phyloP scores from a whole-genome alignment of 768 basidiomycete genomes.

The Rhodotorula babjevae region DNA sequence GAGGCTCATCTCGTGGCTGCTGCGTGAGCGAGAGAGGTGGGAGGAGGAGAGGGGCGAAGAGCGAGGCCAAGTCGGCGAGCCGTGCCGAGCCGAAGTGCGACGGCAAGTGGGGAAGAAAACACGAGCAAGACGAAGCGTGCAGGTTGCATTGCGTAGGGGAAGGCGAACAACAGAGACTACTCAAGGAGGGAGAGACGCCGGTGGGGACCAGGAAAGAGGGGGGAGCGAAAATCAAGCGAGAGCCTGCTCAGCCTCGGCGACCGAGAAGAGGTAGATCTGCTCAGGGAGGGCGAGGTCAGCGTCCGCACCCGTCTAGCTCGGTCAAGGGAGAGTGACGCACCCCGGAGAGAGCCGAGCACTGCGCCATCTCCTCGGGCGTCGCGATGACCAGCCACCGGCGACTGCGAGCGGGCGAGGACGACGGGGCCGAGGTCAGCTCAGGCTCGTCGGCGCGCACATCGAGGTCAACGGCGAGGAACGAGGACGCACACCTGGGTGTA shows the following conservation, averaged over 20 bases:
- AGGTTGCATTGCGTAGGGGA: too few relatives aligned
- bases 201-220: too few relatives aligned
- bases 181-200: too few relatives aligned
- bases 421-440: too few relatives aligned
- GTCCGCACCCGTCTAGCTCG: too few relatives aligned
- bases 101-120: too few relatives aligned
- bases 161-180: too few relatives aligned
- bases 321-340: neutral
- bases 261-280: neutral
- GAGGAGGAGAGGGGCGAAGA: neutral
- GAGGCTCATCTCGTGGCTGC: neutral
- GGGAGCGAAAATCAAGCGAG: neutral
- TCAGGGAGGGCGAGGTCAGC: too few relatives aligned
- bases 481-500: slow-evolving; percentile 11
- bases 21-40: too few relatives aligned
- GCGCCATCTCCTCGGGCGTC: neutral
- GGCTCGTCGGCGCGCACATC: too few relatives aligned
- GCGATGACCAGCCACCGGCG: slow-evolving; percentile 26
- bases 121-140: too few relatives aligned
- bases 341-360: neutral
- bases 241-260: neutral
- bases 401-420: neutral
- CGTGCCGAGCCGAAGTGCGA: too few relatives aligned
- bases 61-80: neutral
- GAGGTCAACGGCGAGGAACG: neutral